Evolutionary conservation across 495 filamentous ascomycete species (phyloP).

Genomic region (Eremomyces bilateralis): DNA sequence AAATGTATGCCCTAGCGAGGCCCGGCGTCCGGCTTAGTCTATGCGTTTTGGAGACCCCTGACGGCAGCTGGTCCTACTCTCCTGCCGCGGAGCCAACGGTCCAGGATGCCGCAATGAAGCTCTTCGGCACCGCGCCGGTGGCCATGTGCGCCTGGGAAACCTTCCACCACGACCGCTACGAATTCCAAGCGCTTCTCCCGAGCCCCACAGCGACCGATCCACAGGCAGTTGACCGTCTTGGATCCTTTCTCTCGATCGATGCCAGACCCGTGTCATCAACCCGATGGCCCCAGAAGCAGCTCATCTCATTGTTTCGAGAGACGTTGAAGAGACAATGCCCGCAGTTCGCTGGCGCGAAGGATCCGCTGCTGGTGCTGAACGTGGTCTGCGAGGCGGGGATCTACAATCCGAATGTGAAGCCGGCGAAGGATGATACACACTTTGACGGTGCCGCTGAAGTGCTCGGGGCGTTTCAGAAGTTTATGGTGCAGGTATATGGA

Average conservation of each 20-base stretch:
- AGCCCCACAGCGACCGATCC: constrained; percentile 27
- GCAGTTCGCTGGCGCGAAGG: constrained; percentile 15
- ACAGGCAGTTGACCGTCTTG: constrained; percentile 31
- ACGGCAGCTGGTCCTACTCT: constrained; percentile 48
- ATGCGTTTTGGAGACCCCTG: constrained; percentile 41
- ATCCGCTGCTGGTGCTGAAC: constrained; percentile 56
- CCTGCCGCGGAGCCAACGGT: constrained; percentile 30
- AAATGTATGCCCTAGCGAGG: constrained; percentile 55
- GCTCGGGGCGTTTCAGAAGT: constrained; percentile 5
- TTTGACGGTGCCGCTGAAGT: constrained; percentile 40
- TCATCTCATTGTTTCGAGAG: constrained; percentile 37
- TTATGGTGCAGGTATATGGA: no score
- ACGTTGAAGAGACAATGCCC: constrained; percentile 9
- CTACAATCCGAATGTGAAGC: constrained; percentile 83
- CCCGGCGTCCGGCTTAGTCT: constrained; percentile 41
- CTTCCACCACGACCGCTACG: constrained; percentile 16
- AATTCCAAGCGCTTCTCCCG: constrained; percentile 38
- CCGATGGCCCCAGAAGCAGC: constrained; percentile 42
- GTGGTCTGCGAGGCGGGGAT: constrained; percentile 44
- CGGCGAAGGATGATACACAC: constrained; percentile 71
- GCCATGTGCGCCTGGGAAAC: constrained; percentile 27
- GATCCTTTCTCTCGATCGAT: constrained; percentile 57
- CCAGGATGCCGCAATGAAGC: constrained; percentile 44
- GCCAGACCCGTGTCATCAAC: constrained; percentile 45
- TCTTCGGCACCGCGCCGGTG: constrained; percentile 44